A percentile compares a stretch with the other conserved stretches of the same genome.
Conservation (phyloP, 345 rosid species). For the Euphorbia tirucalli region DNA sequence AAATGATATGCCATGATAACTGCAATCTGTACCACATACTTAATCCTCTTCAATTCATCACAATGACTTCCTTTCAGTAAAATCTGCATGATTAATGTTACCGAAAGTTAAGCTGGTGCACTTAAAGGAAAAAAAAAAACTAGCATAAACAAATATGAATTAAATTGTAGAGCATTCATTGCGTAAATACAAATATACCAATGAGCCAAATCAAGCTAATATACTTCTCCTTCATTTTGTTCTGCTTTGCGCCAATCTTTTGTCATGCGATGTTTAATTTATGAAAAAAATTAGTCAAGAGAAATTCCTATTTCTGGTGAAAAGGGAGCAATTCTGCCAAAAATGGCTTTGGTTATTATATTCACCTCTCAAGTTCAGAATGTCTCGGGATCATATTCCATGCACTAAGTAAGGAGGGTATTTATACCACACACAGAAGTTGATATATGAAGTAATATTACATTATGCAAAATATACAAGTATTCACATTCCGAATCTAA, state of each 20-base stretch:
- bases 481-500: neutral
- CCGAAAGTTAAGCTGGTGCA: neutral
- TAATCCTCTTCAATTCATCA: slow-evolving; percentile 78
- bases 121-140: neutral
- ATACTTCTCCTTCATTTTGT: neutral
- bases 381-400: neutral
- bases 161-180: neutral
- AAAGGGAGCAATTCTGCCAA: neutral
- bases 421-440: neutral
- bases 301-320: neutral
- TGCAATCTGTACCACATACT: slow-evolving; percentile 68
- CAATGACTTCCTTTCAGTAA: slow-evolving; percentile 83
- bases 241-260: neutral
- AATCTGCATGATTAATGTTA: slow-evolving; percentile 49
- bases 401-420: neutral
- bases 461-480: neutral
- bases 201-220: neutral
- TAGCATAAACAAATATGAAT: neutral
- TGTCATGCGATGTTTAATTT: neutral
- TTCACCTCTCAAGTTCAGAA: neutral
- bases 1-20: slow-evolving; percentile 74
- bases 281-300: neutral
- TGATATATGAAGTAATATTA: neutral
- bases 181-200: neutral
- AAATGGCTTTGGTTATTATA: neutral